phyloP scores from a whole-genome alignment of 805 yeast genomes.

The Candida andamanensis region DNA sequence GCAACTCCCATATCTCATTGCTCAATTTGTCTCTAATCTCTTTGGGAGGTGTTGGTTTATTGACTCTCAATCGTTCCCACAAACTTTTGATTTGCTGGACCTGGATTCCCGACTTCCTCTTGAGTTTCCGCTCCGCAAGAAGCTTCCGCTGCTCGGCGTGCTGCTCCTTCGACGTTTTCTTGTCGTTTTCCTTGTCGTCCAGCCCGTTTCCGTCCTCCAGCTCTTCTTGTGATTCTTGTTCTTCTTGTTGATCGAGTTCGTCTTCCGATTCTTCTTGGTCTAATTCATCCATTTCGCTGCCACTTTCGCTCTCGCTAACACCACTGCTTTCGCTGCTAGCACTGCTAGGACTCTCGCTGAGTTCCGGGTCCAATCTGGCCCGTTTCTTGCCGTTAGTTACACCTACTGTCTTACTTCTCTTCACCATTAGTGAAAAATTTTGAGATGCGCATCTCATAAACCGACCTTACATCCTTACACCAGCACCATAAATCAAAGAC shows the following conservation, averaged over 20 bases:
- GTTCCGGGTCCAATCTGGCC: slow-evolving; percentile 21
- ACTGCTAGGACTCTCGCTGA: neutral
- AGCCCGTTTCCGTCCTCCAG: slow-evolving; percentile 22
- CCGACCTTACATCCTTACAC: too few relatives aligned
- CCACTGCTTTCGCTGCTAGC: slow-evolving; percentile 7
- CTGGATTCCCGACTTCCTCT: slow-evolving; percentile 81
- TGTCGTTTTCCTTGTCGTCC: slow-evolving; percentile 21
- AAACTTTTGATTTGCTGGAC: slow-evolving; percentile 78
- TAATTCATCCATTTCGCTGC: slow-evolving; percentile 13
- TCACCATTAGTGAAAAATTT: slow-evolving; percentile 12
- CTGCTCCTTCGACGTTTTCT: slow-evolving; percentile 55
- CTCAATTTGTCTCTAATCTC: slow-evolving; percentile 71
- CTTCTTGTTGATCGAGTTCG: slow-evolving; percentile 21
- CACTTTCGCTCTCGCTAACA: slow-evolving; percentile 23
- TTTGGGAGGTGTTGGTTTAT: slow-evolving; percentile 74
- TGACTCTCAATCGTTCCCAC: slow-evolving; percentile 90
- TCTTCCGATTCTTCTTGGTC: slow-evolving; percentile 18
- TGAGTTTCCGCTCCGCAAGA: slow-evolving; percentile 76
- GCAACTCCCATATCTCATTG: slow-evolving; percentile 77
- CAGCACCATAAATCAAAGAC: too few relatives aligned
- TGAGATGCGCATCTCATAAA: too few relatives aligned
- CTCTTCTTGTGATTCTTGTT: slow-evolving; percentile 18
- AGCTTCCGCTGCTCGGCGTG: slow-evolving; percentile 80
- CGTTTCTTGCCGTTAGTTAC: slow-evolving; percentile 15
- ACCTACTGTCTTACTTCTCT: slow-evolving; percentile 19